Conservation (phyloP, 2,329 filamentous ascomycete genomes). For the Ophiostoma himal-ulmi region DNA sequence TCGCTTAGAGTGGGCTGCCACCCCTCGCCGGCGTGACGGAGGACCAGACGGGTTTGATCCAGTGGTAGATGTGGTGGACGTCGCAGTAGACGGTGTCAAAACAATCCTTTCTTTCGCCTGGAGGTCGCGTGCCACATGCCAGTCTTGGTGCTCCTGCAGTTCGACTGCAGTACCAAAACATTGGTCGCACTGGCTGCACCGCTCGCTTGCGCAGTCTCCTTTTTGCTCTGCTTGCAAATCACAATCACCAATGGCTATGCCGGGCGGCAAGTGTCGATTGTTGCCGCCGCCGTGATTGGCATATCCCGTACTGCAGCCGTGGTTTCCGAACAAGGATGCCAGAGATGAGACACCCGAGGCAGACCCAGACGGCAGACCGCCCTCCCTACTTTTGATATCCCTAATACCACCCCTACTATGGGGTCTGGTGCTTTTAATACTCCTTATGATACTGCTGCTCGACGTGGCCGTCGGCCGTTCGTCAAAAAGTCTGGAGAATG, state of each 20-base stretch:
- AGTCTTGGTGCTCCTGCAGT: conserved; percentile 76
- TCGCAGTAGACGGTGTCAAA: background rate
- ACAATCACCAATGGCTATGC: background rate
- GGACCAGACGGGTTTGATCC: background rate
- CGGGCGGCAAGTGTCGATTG: background rate
- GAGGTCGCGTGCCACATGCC: conserved; percentile 87
- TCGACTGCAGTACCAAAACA: conserved; percentile 51
- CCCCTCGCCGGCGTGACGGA: conserved; percentile 2
- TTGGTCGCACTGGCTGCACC: conserved; percentile 63
- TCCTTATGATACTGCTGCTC: background rate
- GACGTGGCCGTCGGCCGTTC: conserved; percentile 23
- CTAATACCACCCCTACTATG: background rate
- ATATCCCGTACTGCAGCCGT: background rate
- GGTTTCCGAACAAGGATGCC: background rate
- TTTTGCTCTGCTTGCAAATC: background rate
- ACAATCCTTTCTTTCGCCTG: conserved; percentile 43
- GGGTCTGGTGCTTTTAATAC: background rate
- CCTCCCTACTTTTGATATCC: background rate
- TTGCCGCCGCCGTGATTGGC: background rate
- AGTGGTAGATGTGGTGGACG: background rate
- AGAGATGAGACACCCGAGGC: background rate
- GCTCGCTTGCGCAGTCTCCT: conserved; percentile 46
- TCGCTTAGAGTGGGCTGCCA: conserved; percentile 12
- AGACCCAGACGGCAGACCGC: background rate
- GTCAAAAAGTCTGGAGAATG: background rate